Base-by-base conservation (phyloP, 1,284 basidiomycete species). In the Naganishia albida region DNA sequence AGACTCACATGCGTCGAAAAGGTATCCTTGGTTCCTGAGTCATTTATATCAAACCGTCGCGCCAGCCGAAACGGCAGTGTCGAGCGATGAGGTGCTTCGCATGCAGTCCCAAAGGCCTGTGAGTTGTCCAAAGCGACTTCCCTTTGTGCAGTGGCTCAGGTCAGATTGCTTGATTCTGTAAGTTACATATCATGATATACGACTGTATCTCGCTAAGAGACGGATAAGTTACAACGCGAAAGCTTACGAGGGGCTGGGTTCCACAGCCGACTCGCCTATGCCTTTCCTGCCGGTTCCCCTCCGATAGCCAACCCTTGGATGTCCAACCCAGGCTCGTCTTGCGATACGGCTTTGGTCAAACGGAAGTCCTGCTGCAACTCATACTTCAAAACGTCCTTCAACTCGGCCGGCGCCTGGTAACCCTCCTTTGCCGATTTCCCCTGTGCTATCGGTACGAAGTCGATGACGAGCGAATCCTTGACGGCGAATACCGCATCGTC, bases 401-500 rank as follows among this genome's bases (percentile, higher is more conserved):
- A 44, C 42, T 66, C 69, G 8, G 38, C 38, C 38, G 64, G 64
- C 18, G 59, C 30, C 20, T 49, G 25, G 54, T 53, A 65, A 20
- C 57, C 63, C 48, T 60, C 62, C 20, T 60, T 60, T 16, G 38
- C 13, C 8, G 57, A 60, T 50, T 60, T 49, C 20, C 57, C 57
- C 49, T 60, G 46, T 2, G 63, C 34, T 28, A 71, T 66, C 18
- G 70, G 70, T 63, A 70, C 63, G 38, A 70, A 72, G 57, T 70
- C 63, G 67, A 72, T 67, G 13, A 70, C 60, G 40, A 70, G 63
- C 39, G 64, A 59, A 60, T 70, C 74, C 70, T 80, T 79, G 68
- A 78, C 78, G 20, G 78, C 78, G 53, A 80, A 80, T 43, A 80
- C 78, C 15, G 77, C 69, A 62, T 80, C 79, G 46, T 75, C 73